Evolutionary conservation across 768 basidiomycete genomes (phyloP).

Genomic region (Leccinum variicolor): DNA sequence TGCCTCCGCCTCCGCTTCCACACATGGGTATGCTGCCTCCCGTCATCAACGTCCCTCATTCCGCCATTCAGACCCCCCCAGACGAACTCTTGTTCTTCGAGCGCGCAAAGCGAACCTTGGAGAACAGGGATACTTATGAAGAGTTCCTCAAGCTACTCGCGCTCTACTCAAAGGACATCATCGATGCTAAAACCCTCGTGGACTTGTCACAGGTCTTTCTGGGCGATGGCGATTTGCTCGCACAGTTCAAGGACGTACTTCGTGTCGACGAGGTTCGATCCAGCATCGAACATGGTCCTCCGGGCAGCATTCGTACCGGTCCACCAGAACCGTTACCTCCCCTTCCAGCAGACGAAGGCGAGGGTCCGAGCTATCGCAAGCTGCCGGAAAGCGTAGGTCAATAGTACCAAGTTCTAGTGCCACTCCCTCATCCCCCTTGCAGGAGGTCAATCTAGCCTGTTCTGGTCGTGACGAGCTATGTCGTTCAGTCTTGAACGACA

Average conservation of each 20-base stretch:
- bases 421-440: conserved; percentile 9
- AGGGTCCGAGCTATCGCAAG: conserved; percentile 92
- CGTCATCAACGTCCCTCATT: conserved; percentile 25
- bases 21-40: conserved; percentile 27
- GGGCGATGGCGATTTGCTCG: conserved; percentile 73
- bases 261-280: conserved; percentile 71
- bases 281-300: conserved; percentile 64
- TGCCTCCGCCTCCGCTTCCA: conserved; percentile 27
- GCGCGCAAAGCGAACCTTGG: conserved; percentile 77
- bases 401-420: neutral
- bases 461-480: conserved; percentile 93
- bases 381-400: conserved; percentile 80
- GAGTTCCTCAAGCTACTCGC: conserved; percentile 93
- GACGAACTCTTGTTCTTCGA: conserved; percentile 95
- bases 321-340: conserved; percentile 77
- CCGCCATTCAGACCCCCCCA: conserved; percentile 38
- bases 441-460: conserved; percentile 90
- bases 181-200: conserved; percentile 80
- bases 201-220: conserved; percentile 80
- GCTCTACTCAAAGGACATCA: conserved; percentile 88
- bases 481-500: conserved; percentile 93
- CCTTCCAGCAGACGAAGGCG: conserved; percentile 75
- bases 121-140: conserved; percentile 76
- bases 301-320: conserved; percentile 72
- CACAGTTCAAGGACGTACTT: conserved; percentile 83